These are phyloP conservation scores for Claviceps sp. DNA, from an alignment of 2,329 filamentous ascomycete genomes.

Conservation along the genomic window DNA sequence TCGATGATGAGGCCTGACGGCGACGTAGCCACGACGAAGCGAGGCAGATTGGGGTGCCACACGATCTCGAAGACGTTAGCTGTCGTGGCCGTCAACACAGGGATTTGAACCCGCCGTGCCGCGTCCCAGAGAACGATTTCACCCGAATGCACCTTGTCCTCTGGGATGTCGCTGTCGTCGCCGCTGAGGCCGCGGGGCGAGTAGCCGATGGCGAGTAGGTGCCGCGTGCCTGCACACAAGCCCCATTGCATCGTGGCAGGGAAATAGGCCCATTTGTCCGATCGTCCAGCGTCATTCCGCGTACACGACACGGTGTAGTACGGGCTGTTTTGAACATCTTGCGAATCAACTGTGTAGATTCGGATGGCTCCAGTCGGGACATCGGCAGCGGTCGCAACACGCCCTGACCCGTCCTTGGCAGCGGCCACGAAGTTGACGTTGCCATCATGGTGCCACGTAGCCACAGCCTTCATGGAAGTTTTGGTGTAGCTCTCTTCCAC, in stretches of 20 bases:
- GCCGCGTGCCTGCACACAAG: slow-evolving; percentile 24
- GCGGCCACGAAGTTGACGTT: slow-evolving; percentile 50
- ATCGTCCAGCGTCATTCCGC: slow-evolving; percentile 18
- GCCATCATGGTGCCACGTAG: slow-evolving; percentile 41
- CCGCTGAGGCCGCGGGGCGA: slow-evolving; percentile 41
- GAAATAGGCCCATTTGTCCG: slow-evolving; percentile 46
- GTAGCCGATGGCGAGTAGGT: slow-evolving; percentile 48
- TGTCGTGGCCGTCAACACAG: slow-evolving; percentile 35
- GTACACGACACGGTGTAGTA: slow-evolving; percentile 30
- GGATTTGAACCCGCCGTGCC: slow-evolving; percentile 26
- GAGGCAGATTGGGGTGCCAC: slow-evolving; percentile 43
- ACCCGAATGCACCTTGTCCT: slow-evolving; percentile 41
- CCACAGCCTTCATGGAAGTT: slow-evolving; percentile 25
- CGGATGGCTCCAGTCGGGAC: slow-evolving; percentile 39
- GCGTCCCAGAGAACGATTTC: slow-evolving; percentile 49
- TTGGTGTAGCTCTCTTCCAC: slow-evolving; percentile 10
- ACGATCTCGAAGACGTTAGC: slow-evolving; percentile 52
- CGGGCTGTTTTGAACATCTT: slow-evolving; percentile 22
- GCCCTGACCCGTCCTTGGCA: slow-evolving; percentile 31
- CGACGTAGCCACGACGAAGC: slow-evolving; percentile 45
- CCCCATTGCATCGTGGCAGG: slow-evolving; percentile 54
- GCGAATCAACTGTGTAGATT: slow-evolving; percentile 34
- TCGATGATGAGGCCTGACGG: slow-evolving; percentile 33
- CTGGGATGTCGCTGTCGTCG: slow-evolving; percentile 45
- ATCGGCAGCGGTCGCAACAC: slow-evolving; percentile 47